phyloP scores from a whole-genome alignment of 352 stramenopile species.

The Phytophthora podocarpi region DNA sequence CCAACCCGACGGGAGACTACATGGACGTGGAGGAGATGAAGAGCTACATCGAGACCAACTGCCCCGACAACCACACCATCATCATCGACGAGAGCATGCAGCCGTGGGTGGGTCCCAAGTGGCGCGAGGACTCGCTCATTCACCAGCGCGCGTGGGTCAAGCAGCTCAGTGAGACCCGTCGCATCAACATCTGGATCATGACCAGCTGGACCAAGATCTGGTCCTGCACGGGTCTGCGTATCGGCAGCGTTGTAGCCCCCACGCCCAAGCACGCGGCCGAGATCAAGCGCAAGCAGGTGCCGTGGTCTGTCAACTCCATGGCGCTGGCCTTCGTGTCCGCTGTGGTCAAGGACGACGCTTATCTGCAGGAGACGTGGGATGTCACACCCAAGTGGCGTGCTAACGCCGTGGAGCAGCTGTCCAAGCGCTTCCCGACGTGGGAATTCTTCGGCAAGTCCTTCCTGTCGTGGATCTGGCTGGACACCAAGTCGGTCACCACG shows the following conservation, averaged over 20 bases:
- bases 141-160: conserved; percentile 85
- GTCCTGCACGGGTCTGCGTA: conserved; percentile 89
- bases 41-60: conserved; percentile 85
- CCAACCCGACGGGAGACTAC: conserved; percentile 92
- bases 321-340: conserved; percentile 86
- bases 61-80: conserved; percentile 87
- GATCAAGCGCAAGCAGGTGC: conserved; percentile 92
- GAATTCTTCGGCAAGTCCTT: conserved; percentile 70
- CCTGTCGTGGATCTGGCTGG: conserved; percentile 90
- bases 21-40: conserved; percentile 83
- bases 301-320: conserved; percentile 93
- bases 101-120: conserved; percentile 86
- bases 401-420: conserved; percentile 55
- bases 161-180: conserved; percentile 69
- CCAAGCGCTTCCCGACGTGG: conserved; percentile 70
- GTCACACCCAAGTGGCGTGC: conserved; percentile 83
- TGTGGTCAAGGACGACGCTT: conserved; percentile 79
- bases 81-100: conserved; percentile 94
- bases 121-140: conserved; percentile 88
- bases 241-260: conserved; percentile 88
- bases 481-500: conserved; percentile 72
- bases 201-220: conserved; percentile 93
- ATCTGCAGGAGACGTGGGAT: conserved; percentile 86
- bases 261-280: conserved; percentile 71
- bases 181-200: conserved; percentile 92